phyloP scores from a whole-genome alignment of 2,329 filamentous ascomycete genomes.

The Tolypocladium inflatum region DNA sequence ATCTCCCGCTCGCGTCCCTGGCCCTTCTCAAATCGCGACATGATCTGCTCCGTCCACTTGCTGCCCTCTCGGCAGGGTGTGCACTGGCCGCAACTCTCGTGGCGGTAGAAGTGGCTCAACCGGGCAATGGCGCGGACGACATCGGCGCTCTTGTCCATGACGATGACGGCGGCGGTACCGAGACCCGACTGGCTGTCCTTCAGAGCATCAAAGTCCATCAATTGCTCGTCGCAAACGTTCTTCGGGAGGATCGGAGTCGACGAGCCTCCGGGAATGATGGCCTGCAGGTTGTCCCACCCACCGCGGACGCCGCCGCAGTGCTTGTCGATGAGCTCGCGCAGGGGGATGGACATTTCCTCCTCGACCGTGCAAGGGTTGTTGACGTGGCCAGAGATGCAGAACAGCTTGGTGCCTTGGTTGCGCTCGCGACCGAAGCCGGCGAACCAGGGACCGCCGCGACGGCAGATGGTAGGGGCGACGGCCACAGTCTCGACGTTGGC shows the following conservation, averaged over 20 bases:
- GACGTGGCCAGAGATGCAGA: constrained; percentile 96
- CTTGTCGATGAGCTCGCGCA: constrained; percentile 93
- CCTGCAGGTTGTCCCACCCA: constrained; percentile 95
- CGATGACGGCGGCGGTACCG: constrained; percentile 93
- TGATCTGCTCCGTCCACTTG: constrained; percentile 99
- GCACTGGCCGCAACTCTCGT: constrained; percentile 97
- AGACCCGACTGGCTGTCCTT: constrained; percentile 98
- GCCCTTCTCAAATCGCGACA: constrained; percentile 90
- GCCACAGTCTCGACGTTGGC: constrained; percentile 97
- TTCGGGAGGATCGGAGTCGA: constrained; percentile 95
- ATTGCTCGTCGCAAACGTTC: constrained; percentile 79
- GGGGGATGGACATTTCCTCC: constrained; percentile 97
- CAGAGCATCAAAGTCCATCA: constrained; percentile 98
- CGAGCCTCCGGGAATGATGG: constrained; percentile 90
- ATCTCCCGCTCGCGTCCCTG: constrained; percentile 86
- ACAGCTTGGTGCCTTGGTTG: constrained; percentile 95
- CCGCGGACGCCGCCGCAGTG: constrained; percentile 95
- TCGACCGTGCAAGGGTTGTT: constrained; percentile 98
- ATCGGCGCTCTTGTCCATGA: constrained; percentile 98
- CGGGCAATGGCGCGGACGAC: constrained; percentile 90
- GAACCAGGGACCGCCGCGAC: constrained; percentile 89
- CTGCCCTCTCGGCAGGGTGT: constrained; percentile 98
- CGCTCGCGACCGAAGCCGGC: constrained; percentile 88
- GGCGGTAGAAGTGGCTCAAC: constrained; percentile 93
- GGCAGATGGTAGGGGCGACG: constrained; percentile 90